phyloP scores from a whole-genome alignment of 2,329 filamentous ascomycete genomes.

The Alternaria incomplexa region DNA sequence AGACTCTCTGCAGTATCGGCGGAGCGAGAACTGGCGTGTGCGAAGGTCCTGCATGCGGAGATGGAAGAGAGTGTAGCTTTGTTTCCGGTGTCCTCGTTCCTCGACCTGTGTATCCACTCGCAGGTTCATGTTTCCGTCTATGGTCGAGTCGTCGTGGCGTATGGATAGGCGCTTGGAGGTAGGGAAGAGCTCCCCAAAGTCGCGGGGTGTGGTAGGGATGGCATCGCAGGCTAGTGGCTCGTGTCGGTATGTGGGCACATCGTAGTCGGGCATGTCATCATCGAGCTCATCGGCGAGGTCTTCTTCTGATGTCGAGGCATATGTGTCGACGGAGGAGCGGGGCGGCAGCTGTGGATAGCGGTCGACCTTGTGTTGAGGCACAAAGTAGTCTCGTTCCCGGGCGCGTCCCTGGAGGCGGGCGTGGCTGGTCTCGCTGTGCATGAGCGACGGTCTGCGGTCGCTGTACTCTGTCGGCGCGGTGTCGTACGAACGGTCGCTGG shows the following conservation, averaged over 20 bases:
- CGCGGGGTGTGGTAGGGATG: slow-evolving; percentile 76
- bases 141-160: slow-evolving; percentile 85
- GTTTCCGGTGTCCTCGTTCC: slow-evolving; percentile 62
- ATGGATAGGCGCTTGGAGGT: slow-evolving; percentile 81
- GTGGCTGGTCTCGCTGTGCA: slow-evolving; percentile 40
- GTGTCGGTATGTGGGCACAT: slow-evolving; percentile 66
- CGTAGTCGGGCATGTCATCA: slow-evolving; percentile 57
- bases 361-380: slow-evolving; percentile 12
- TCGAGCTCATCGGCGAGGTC: slow-evolving; percentile 58
- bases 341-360: slow-evolving; percentile 25
- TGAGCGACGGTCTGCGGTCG: slow-evolving; percentile 33
- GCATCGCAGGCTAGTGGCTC: slow-evolving; percentile 70
- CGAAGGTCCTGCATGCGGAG: slow-evolving; percentile 91
- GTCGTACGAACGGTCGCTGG: slow-evolving; percentile 41
- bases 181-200: slow-evolving; percentile 86
- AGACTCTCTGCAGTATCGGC: slow-evolving; percentile 90
- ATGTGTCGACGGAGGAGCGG: slow-evolving; percentile 75
- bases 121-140: slow-evolving; percentile 96
- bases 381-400: slow-evolving; percentile 34
- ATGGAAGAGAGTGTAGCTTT: slow-evolving; percentile 83
- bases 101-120: slow-evolving; percentile 79
- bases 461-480: slow-evolving; percentile 46
- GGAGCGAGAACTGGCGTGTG: slow-evolving; percentile 85
- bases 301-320: slow-evolving; percentile 74
- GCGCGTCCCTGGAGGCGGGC: slow-evolving; percentile 35